Evolutionary conservation across 2,329 filamentous ascomycete genomes (phyloP), one percentile per base, ranked within the genome.

Genomic region (Botryotinia calthae): DNA sequence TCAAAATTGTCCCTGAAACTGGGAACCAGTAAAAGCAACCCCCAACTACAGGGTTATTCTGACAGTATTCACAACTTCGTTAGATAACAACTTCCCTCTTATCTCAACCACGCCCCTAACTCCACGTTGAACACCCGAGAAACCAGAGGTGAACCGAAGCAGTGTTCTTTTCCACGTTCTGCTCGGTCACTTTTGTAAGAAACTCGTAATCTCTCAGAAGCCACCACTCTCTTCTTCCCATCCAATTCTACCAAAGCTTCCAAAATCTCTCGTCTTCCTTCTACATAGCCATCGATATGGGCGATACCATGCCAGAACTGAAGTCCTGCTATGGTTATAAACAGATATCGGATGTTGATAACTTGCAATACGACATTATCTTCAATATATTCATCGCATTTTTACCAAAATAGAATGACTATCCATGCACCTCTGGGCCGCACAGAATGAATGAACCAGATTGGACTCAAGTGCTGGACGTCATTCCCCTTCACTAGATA

Each of bases 21-120:
- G 1, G 16, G 5, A 54, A 3, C 51, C 12, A 28, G n/a, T 18
- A 28, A 54, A 54, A 4, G 1, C n/a, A 54, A 8, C 6, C 14
- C 2, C 28, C 12, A 12, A 54, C 14, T 54, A 2, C 51, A 4
- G 18, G 14, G 2, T 18, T 2, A 28, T 28, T n/a, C 16, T 1
- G n/a, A 28, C 5, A 54, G n/a, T 28, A 18, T 56, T 28, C 0
- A 28, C 3, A 56, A 7, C 2, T 18, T 14, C n/a, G 8, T 56
- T 1, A 2, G 28, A 56, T 28, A 56, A 56, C n/a, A 54, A 28
- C 0, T 9, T 25, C 14, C 1, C n/a, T 28, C 14, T 28, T 54
- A 16, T 54, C n/a, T 5, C 0, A 3, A 4, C 28, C 1, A 14
- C 16, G 18, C 3, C n/a, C n/a, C 51, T 4, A 28, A 18, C 3